Conservation (phyloP, 441 rosid genomes). For the Isatis lusitanica region DNA sequence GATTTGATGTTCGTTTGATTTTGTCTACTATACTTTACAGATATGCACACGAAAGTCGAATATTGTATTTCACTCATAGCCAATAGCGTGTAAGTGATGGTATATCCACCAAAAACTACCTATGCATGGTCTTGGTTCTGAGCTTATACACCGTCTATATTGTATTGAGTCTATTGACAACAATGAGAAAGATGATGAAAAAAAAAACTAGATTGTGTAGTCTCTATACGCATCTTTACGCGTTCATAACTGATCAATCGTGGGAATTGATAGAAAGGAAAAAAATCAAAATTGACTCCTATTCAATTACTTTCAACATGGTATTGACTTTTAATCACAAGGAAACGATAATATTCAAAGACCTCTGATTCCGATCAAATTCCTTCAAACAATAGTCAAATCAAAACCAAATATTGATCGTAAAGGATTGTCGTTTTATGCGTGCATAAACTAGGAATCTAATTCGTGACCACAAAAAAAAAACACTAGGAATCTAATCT, state of each 20-base stretch:
- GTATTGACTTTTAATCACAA: constrained; percentile 1
- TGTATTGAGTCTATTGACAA: neutral
- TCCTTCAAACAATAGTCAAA: neutral
- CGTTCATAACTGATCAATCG: neutral
- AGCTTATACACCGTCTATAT: neutral
- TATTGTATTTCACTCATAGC: neutral
- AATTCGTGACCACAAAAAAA: neutral
- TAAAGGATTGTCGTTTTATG: neutral
- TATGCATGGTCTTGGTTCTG: neutral
- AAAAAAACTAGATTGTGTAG: neutral
- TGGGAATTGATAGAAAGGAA: neutral
- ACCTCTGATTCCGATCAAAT: neutral
- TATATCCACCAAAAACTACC: neutral
- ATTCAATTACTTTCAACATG: neutral
- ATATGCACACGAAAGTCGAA: neutral
- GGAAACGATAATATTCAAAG: neutral
- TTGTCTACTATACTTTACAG: neutral
- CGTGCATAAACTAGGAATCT: neutral
- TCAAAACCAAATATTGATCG: neutral
- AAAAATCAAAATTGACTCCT: neutral
- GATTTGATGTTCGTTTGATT: constrained; percentile 7
- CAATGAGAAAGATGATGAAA: neutral
- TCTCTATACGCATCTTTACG: neutral
- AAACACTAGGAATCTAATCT: neutral
- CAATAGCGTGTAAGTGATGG: neutral